These are phyloP conservation scores for Monascus purpureus DNA, from an alignment of 495 filamentous ascomycete species.

Conservation along the genomic window DNA sequence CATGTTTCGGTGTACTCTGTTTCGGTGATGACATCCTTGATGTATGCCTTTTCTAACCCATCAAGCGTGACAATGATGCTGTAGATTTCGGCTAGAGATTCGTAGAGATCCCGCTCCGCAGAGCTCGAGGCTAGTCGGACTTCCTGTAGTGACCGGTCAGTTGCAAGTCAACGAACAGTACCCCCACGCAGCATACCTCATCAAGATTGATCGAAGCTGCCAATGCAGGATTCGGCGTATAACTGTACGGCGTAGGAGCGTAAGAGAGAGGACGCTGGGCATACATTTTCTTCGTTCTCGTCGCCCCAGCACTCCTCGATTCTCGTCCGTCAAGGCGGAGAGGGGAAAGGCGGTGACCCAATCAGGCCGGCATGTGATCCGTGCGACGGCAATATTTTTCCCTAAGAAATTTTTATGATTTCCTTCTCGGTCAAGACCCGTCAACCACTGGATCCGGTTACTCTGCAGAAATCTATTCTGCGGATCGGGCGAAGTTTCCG, in stretches of 20 bases:
- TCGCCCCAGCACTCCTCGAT: conserved; percentile 7
- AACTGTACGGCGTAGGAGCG: conserved; percentile 83
- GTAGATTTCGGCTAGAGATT: conserved; percentile 93
- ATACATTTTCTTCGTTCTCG: conserved; percentile 20
- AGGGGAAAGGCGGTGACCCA: conserved; percentile 12
- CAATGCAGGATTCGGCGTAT: conserved; percentile 62
- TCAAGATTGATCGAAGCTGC: conserved; percentile 87
- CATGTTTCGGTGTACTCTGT: conserved; percentile 92
- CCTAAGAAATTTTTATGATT: conserved; percentile 15
- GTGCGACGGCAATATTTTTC: conserved; percentile 21
- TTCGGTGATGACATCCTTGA: conserved; percentile 88
- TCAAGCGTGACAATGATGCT: conserved; percentile 94
- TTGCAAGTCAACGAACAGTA: background rate
- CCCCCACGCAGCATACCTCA: conserved; percentile 46
- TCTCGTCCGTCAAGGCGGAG: conserved; percentile 14
- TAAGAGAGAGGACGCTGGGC: conserved; percentile 45
- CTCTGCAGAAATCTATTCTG: conserved; percentile 2
- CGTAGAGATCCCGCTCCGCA: conserved; percentile 82
- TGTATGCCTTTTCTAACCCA: conserved; percentile 89
- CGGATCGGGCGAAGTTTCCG: conserved; percentile 3
- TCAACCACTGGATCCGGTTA: background rate
- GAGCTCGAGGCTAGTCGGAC: conserved; percentile 78
- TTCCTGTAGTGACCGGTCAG: conserved; percentile 40
- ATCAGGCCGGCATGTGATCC: conserved; percentile 5
- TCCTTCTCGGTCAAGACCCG: background rate